Base-by-base conservation (phyloP, 148 eudicot species). In the Vaccinium corymbosum region DNA sequence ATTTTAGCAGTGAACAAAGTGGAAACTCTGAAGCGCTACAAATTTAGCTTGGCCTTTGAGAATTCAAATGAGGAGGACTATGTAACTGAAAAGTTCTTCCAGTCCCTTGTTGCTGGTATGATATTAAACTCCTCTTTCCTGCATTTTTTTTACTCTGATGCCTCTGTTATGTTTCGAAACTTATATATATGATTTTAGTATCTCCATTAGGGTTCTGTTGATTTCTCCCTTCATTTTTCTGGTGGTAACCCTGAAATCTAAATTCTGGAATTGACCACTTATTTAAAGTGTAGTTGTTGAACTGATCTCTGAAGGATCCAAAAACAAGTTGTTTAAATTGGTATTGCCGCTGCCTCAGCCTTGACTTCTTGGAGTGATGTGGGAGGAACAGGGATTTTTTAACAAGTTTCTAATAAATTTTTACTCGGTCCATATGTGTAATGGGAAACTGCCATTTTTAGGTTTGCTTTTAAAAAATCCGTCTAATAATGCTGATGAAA, bases 1-100 rank as follows among this genome's bases (percentile, higher is more conserved):
- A 62, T 59, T 19, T 68, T 88, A 86, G 89, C 95, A 96, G 98
- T 94, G 90, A 91, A 96, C 86, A 96, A 96, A 91, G 94, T 96
- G 77, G 92, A 92, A 86, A 76, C 98, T 77, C 74, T 96, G 85
- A 96, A 90, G 93, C 93, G 81, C 80, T 96, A 94, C 89, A 94
- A 89, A 85, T 96, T 96, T 80, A 96, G 98, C 90, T 88, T 96
- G 93, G 98, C 98, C 79, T 96, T 96, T 87, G 98, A 96, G 90
- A 96, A 96, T 84, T 93, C 98, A 25, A 94, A 94, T 61, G 98
- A 94, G 90, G 98, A 96, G 90, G 98, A 96, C 82, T 96, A 96
- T 86, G 98, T 96, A 20, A 96, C 98, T 42, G 98, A 96, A 84
- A 96, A 96, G 83, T 96, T 90, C 87, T 96, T 96, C 84, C 98